Base-by-base conservation (phyloP, 1,284 basidiomycete genomes). In the Puccinia triticina region DNA sequence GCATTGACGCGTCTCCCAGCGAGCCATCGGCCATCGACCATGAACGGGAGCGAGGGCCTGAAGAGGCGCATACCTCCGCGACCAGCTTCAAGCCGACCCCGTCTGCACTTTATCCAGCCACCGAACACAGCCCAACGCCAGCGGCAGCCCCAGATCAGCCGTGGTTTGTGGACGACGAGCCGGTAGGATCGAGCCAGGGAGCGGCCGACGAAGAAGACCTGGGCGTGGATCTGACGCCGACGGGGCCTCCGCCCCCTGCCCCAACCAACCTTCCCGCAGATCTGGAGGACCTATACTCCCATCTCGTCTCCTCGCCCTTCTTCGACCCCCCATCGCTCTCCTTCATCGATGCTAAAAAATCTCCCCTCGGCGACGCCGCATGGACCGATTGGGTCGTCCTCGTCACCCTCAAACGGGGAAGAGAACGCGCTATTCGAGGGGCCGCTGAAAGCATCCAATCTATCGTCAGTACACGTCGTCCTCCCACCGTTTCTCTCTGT, bases 381-480 rank as follows among this genome's bases (percentile, higher is more conserved):
- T 86, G 85, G 85, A 83, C 83, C 32, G 85, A 86, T 43, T 86
- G 85, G 85, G 84, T 86, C 55, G 84, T 86, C 37, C 46, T 85
- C 1, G 83, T 84, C 12, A 83, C 77, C 0, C 61, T 86, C 43
- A 69, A 79, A 34, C 69, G 73, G 18, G 85, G 85, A 2, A 81
- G 85, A 76, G 85, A 86, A 55, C 64, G 85, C 26, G 84, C 85
- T 0, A 77, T 85, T 11, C 59, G 85, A 21, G 85, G 85, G 11
- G 85, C 85, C 0, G 83, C 84, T 46, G 85, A 86, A 34, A 79
- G 82, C 29, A 83, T 85, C 7, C 77, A 84, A 78, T 55, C 66
- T 2, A 85, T 83, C 46, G 85, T 85, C 55, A 43, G 84, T 78
- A 11, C 2, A n/a, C n/a, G n/a, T n/a, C n/a, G n/a, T n/a, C n/a